Evolutionary conservation across 2,329 filamentous ascomycete species (phyloP), one percentile per base, ranked within the genome.

Genomic region (Colletotrichum orchidophilum): DNA sequence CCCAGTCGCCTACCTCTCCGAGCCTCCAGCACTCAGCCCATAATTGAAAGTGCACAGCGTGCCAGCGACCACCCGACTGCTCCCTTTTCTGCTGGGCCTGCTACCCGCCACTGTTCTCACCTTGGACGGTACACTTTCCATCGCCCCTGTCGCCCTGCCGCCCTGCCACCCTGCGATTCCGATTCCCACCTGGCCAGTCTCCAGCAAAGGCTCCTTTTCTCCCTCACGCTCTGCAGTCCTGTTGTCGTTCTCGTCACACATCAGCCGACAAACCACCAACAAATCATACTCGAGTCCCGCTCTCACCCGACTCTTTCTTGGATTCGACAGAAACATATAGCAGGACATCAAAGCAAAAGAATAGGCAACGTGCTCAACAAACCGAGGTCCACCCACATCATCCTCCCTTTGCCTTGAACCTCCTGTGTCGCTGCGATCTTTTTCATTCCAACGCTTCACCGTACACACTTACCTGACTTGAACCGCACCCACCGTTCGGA

Each of bases 231-330:
- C 52, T 7, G 5, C 50, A 54, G 50, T 26, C 35, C 29, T 46
- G 35, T 24, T 24, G 33, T 35, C 55, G 39, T 18, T 50, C 31
- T 61, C 35, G 18, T 70, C 46, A 58, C 58, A 61, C 63, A 67
- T 71, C 63, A 67, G 57, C 68, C 68, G 57, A 67, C 63, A 39
- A 60, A 60, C 29, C 55, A 57, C 29, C 29, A 21, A 53, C 58
- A 52, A 39, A 63, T 35, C 64, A 52, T 18, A 52, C 39, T 18
- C 26, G 24, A 33, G 64, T 68, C 53, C 58, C 68, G 53, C 68
- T 49, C 58, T 52, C 52, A 68, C 53, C 58, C 68, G 58, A 58
- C 64, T 54, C 64, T 54, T 71, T 39, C 58, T 63, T 58, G 57
- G 26, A 39, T 26, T 63, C 24, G 21, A 46, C 33, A 24, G 27